phyloP scores from a whole-genome alignment of 1,139 yeast species.

The Nakaseomyces sp. region DNA sequence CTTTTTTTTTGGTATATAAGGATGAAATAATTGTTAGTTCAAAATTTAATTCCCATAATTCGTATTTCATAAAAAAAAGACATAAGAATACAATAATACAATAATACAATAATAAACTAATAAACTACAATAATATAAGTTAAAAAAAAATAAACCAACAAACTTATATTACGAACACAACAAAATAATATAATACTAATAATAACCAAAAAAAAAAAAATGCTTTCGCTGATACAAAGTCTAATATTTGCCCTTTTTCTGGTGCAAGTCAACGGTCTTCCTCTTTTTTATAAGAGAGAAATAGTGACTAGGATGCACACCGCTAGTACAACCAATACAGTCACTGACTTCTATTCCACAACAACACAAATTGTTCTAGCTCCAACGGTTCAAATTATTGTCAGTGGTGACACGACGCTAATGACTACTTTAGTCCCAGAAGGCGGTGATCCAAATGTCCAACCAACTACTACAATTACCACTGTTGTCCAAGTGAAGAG shows the following conservation, averaged over 20 bases:
- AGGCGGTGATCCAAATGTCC: constrained; percentile 29
- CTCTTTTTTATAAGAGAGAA: constrained; percentile 30
- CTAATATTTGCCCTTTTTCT: neutral
- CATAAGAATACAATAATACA: neutral
- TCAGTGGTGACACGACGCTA: constrained; percentile 53
- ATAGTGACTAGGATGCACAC: constrained; percentile 55
- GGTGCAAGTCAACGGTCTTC: constrained; percentile 15
- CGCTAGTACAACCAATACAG: constrained; percentile 47
- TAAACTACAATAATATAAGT: too few relatives aligned
- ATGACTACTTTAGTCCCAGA: constrained; percentile 43
- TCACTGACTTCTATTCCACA: constrained; percentile 45
- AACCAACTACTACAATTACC: constrained; percentile 30
- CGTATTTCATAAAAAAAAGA: too few relatives aligned
- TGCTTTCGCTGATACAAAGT: constrained; percentile 3
- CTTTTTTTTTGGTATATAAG: too few relatives aligned
- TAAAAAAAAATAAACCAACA: neutral
- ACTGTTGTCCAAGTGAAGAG: constrained; percentile 9
- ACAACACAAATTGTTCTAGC: constrained; percentile 52
- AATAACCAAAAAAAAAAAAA: neutral
- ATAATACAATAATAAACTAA: too few relatives aligned
- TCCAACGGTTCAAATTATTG: constrained; percentile 58
- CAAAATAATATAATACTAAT: neutral
- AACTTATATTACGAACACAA: neutral
- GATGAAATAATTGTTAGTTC: neutral
- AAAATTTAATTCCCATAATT: too few relatives aligned